Evolutionary conservation across 805 yeast species (phyloP).

Genomic region (Teunomyces atbi): DNA sequence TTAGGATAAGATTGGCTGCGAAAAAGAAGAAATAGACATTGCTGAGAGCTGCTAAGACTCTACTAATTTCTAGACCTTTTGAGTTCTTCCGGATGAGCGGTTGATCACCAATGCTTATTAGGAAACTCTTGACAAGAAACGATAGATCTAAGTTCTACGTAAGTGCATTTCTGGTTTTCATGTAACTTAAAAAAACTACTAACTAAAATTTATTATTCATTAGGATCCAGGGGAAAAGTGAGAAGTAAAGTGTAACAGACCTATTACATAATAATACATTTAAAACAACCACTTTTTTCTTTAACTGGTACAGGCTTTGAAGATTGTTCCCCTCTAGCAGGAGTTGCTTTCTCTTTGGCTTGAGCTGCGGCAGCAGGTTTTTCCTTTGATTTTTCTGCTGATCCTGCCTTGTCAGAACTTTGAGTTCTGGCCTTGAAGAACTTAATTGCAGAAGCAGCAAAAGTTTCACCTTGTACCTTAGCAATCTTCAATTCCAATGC

Average conservation of each 20-base stretch:
- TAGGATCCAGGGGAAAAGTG: neutral
- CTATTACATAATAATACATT: constrained; percentile 12
- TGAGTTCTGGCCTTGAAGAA: constrained; percentile 12
- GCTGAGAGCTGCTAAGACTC: neutral
- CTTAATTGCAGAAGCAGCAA: constrained; percentile 47
- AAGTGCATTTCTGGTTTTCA: neutral
- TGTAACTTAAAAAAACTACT: constrained; percentile 1
- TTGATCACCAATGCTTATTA: neutral
- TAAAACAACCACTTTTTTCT: constrained; percentile 11
- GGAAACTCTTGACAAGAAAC: neutral
- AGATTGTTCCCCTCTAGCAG: constrained; percentile 10
- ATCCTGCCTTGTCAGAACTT: constrained; percentile 1
- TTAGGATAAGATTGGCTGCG: neutral
- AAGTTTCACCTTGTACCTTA: constrained; percentile 62
- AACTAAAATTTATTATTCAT: constrained; percentile 4
- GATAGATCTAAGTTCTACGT: constrained; percentile 4
- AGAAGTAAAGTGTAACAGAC: neutral
- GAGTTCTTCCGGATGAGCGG: neutral
- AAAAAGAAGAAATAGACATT: neutral
- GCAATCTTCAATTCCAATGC: constrained; percentile 66
- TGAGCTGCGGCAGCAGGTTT: neutral
- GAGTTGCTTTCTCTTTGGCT: neutral
- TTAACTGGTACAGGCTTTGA: constrained; percentile 9
- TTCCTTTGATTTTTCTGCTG: neutral
- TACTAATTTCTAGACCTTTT: neutral